Evolutionary conservation across 148 eudicot genomes (phyloP), one percentile per base, ranked within the genome.

Genomic region (Mesembryanthemum crystallinum): DNA sequence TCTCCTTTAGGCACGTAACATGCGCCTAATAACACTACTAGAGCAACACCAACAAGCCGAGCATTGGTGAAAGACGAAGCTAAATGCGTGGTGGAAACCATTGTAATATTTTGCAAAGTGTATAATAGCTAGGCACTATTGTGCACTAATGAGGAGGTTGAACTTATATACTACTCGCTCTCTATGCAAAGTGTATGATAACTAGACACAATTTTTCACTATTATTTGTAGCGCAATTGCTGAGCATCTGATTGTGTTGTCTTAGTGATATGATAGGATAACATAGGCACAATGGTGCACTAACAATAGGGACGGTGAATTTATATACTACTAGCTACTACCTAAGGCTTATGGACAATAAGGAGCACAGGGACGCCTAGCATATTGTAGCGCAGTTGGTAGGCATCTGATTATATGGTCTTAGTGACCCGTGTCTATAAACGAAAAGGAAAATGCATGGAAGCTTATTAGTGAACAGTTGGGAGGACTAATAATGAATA

Each of bases 1-100:
- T 87, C 86, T 3, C 74, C 83, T 3, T 37, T 67, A 4, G 70
- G 73, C 2, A 69, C 29, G 49, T 45, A 45, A 20, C 59, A 47
- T 43, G 70, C 25, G 6, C 60, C 77, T 43, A 77, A 33, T 17
- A 77, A 18, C 1, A 81, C 13, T 6, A 35, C 39, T 35, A 35
- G 39, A 60, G 55, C 24, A 12, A 39, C 51, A 66, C 29, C 52
- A 24, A 24, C 21, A 8, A 67, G 18, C 21, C 10, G 1, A 12
- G 18, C 5, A 47, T 78, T 12, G 17, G 71, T 25, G 32, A 25
- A 24, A 67, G 43, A 43, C 4, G 71, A 67, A 67, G 30, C 54
- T 43, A 69, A 47, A 69, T 13, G 58, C 35, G 9, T 27, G 58
- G 55, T 47, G 23, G 27, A 29, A 51, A 24, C 9, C 71, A 43